These are phyloP conservation scores for Suillus fuscotomentosus DNA, from an alignment of 768 basidiomycete species.

Conservation along the genomic window DNA sequence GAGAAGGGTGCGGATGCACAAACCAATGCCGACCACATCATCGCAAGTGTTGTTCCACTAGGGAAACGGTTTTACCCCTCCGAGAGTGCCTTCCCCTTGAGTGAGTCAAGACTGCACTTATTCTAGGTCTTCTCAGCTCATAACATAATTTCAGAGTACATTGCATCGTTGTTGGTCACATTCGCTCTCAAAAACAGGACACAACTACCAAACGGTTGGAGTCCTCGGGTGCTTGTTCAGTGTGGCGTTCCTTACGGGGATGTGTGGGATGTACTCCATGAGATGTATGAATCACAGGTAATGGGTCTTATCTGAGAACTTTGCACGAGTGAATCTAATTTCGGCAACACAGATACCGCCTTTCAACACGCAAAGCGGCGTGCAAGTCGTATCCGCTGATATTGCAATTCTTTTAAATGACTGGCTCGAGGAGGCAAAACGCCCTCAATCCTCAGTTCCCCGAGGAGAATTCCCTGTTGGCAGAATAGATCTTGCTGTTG, in stretches of 20 bases:
- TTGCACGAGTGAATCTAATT: slow-evolving; percentile 4
- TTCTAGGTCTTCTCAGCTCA: neutral
- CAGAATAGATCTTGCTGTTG: slow-evolving; percentile 69
- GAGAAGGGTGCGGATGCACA: slow-evolving; percentile 55
- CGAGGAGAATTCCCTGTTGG: slow-evolving; percentile 75
- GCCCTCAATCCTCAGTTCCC: slow-evolving; percentile 63
- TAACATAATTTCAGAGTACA: slow-evolving; percentile 50
- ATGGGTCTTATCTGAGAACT: slow-evolving; percentile 18
- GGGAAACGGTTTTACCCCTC: slow-evolving; percentile 90
- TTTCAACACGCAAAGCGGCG: slow-evolving; percentile 77
- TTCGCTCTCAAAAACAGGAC: slow-evolving; percentile 64
- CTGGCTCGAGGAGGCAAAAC: slow-evolving; percentile 76
- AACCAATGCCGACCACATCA: slow-evolving; percentile 59
- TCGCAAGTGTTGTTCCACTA: slow-evolving; percentile 63
- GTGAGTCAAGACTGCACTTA: slow-evolving; percentile 42
- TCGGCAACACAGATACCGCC: slow-evolving; percentile 60
- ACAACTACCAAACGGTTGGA: slow-evolving; percentile 75
- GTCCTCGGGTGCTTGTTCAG: slow-evolving; percentile 71
- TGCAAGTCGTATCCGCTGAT: slow-evolving; percentile 77
- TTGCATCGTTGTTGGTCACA: slow-evolving; percentile 72
- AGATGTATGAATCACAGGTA: slow-evolving; percentile 89
- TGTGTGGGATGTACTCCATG: slow-evolving; percentile 82
- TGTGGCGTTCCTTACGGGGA: slow-evolving; percentile 80
- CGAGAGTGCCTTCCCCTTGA: slow-evolving; percentile 84
- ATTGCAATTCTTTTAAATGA: slow-evolving; percentile 79